phyloP scores from a whole-genome alignment of 352 stramenopile species.

The Pythium aquatile region DNA sequence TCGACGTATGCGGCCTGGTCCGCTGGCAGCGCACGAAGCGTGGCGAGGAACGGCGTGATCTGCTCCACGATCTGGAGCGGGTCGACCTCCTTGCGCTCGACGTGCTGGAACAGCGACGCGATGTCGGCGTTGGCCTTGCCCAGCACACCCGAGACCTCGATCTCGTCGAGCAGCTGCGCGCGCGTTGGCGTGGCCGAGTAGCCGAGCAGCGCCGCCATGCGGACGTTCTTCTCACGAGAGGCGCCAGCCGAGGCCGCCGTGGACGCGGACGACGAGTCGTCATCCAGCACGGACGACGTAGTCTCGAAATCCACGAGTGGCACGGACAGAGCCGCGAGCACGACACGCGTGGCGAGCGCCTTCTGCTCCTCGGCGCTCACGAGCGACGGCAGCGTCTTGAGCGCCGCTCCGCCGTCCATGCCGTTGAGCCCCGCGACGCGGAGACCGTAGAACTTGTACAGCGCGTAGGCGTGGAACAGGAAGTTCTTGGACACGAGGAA shows the following conservation, averaged over 20 bases:
- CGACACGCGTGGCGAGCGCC: slow-evolving; percentile 87
- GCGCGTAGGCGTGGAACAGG: slow-evolving; percentile 97
- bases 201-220: slow-evolving; percentile 94
- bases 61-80: slow-evolving; percentile 73
- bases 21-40: slow-evolving; percentile 30
- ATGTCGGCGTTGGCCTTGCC: slow-evolving; percentile 54
- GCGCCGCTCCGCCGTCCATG: slow-evolving; percentile 39
- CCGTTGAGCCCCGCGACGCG: slow-evolving; percentile 86
- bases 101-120: slow-evolving; percentile 58
- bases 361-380: slow-evolving; percentile 80
- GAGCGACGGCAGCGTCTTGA: slow-evolving; percentile 40
- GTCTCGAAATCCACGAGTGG: slow-evolving; percentile 75
- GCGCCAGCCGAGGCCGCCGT: slow-evolving; percentile 41
- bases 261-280: slow-evolving; percentile 58
- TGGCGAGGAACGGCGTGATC: slow-evolving; percentile 62
- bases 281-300: slow-evolving; percentile 51
- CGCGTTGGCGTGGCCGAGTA: slow-evolving; percentile 86
- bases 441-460: slow-evolving; percentile 95
- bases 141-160: slow-evolving; percentile 72
- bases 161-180: slow-evolving; percentile 90
- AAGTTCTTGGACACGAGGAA: slow-evolving; percentile 97
- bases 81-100: slow-evolving; percentile 73
- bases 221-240: slow-evolving; percentile 91
- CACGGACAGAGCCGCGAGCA: slow-evolving; percentile 94
- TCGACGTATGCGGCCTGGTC: slow-evolving; percentile 44